Conservation (phyloP, 441 rosid genomes). For the Adansonia rubrostipa region DNA sequence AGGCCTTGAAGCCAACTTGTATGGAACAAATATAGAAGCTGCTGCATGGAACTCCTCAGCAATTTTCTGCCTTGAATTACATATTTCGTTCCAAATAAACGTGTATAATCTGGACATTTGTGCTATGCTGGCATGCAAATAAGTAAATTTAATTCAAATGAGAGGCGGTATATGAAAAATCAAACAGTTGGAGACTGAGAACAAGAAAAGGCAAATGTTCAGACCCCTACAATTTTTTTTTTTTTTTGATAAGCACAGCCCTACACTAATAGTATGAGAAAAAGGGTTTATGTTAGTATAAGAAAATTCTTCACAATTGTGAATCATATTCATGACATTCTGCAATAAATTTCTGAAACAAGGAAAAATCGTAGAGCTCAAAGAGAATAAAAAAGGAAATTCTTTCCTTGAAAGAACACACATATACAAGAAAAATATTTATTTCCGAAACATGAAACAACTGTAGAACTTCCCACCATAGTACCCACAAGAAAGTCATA, state of each 20-base stretch:
- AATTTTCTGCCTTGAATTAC: conserved; percentile 54
- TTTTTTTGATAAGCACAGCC: not conserved
- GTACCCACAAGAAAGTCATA: not conserved
- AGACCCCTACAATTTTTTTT: not conserved
- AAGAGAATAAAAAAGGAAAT: not conserved
- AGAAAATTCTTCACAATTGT: not conserved
- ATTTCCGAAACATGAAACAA: not conserved
- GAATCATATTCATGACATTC: conserved; percentile 1
- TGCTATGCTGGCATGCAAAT: conserved; percentile 60
- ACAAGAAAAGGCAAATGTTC: not conserved
- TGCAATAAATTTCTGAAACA: not conserved
- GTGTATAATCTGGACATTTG: conserved; percentile 80
- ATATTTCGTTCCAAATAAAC: conserved; percentile 73
- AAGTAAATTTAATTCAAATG: conserved; percentile 24
- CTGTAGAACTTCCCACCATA: not conserved
- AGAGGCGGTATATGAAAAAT: not conserved
- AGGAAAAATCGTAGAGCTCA: not conserved
- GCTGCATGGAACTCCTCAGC: conserved; percentile 50
- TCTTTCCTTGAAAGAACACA: not conserved
- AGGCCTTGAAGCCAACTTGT: conserved; percentile 45
- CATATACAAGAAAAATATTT: conserved; percentile 5
- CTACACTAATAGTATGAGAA: not conserved
- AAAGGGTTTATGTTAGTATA: not conserved
- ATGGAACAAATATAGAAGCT: conserved; percentile 79
- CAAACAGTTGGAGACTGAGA: conserved; percentile 11